These are phyloP conservation scores for Hippophae rhamnoides DNA, from an alignment of 306 rosid genomes.

Conservation along the genomic window DNA sequence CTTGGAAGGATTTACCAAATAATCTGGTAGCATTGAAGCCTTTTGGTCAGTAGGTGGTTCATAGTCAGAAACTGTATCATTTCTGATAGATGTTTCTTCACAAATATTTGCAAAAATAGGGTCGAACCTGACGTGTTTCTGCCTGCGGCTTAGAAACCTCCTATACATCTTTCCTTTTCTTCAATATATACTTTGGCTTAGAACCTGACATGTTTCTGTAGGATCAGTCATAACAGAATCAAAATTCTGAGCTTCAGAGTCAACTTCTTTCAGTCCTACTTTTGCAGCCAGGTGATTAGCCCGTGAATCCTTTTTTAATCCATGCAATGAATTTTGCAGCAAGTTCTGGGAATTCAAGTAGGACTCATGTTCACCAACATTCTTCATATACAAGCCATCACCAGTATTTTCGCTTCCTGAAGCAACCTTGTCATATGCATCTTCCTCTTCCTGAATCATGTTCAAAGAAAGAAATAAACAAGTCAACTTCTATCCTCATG, in stretches of 20 bases:
- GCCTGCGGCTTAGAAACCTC: neutral
- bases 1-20: constrained; percentile 23
- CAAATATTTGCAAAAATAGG: constrained; percentile 4
- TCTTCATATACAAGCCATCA: constrained; percentile 19
- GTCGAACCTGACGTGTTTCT: constrained; percentile 31
- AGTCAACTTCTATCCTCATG: neutral
- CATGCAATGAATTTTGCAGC: constrained; percentile 1
- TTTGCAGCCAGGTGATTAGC: constrained; percentile 24
- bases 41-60: neutral
- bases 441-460: constrained; percentile 28
- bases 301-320: constrained; percentile 11
- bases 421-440: constrained; percentile 32
- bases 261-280: constrained; percentile 24
- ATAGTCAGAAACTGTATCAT: constrained; percentile 6
- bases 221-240: neutral
- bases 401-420: constrained; percentile 15
- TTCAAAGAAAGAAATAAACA: neutral
- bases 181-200: constrained; percentile 22
- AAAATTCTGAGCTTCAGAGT: constrained; percentile 14
- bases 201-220: neutral
- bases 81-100: constrained; percentile 1
- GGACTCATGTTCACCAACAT: constrained; percentile 13
- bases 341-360: constrained; percentile 26
- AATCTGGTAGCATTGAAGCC: constrained; percentile 19
- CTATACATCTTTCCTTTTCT: constrained; percentile 12